Conservation (phyloP, 768 basidiomycete species). For the Termitomyces sp. region DNA sequence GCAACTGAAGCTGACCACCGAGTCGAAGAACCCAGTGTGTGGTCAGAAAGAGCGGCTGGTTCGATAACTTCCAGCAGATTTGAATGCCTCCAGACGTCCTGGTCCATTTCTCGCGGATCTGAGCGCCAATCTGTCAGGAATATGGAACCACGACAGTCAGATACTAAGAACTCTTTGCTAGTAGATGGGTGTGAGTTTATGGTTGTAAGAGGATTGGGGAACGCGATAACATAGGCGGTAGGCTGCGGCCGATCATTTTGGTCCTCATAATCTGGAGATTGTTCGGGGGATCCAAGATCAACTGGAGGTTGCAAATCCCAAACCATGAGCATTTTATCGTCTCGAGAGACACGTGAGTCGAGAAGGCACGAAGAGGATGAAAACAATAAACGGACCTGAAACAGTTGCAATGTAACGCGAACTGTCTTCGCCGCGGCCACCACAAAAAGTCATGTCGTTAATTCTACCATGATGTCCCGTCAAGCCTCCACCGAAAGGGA, state of each 20-base stretch:
- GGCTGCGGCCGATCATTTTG: slow-evolving; percentile 52
- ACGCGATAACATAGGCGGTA: slow-evolving; percentile 70
- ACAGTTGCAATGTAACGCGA: slow-evolving; percentile 76
- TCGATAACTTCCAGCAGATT: slow-evolving; percentile 70
- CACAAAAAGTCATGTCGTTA: slow-evolving; percentile 77
- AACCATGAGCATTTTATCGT: slow-evolving; percentile 81
- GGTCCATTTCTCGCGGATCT: slow-evolving; percentile 51
- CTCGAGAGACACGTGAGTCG: slow-evolving; percentile 26
- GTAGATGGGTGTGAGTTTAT: slow-evolving; percentile 67
- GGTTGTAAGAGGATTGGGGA: slow-evolving; percentile 64
- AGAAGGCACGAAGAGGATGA: neutral
- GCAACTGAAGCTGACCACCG: slow-evolving; percentile 55
- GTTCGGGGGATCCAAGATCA: slow-evolving; percentile 33
- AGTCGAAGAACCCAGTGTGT: slow-evolving; percentile 36
- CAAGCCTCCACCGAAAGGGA: slow-evolving; percentile 72
- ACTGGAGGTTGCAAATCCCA: slow-evolving; percentile 73
- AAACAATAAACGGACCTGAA: slow-evolving; percentile 43
- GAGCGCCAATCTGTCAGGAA: slow-evolving; percentile 82
- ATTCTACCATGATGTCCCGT: slow-evolving; percentile 78
- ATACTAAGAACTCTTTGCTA: slow-evolving; percentile 74
- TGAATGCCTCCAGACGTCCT: slow-evolving; percentile 53
- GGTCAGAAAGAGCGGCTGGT: slow-evolving; percentile 53
- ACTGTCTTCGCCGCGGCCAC: slow-evolving; percentile 63
- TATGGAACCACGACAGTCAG: slow-evolving; percentile 68
- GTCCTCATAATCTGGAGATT: slow-evolving; percentile 22